Evolutionary conservation across 2,329 filamentous ascomycete genomes (phyloP), one percentile per base, ranked within the genome.

Genomic region (Penicillium thymicola): DNA sequence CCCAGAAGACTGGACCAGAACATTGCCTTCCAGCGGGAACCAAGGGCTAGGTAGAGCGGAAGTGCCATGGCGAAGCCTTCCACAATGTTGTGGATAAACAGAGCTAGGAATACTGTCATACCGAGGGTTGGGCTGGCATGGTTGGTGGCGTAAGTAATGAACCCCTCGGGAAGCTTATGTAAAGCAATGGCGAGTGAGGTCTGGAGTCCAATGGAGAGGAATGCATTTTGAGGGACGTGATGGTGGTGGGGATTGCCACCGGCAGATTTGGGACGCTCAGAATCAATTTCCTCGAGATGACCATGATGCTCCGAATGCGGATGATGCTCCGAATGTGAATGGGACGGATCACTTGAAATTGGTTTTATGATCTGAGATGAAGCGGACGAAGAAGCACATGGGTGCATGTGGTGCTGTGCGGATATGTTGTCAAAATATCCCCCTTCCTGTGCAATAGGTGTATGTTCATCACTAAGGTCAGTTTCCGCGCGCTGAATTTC

Each of bases 31-130:
- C 85, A 78, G 44, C 92, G 88, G 57, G 87, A 93, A 59, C 88
- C 84, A 32, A 97, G 84, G 1, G 94, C 94, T 67, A 99, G 89
- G 74, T 96, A 99, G 0, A 99, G 81, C 0, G 94, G 94, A 0
- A 99, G 78, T 0, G 92, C 91, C 82, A 99, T 89, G 59, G 92
- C 90, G 71, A 97, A 97, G 2, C 94, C 94, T 77, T 99, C 94
- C 28, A 91, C 92, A 68, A 99, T 96, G 76, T 97, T 99, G 81
- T 99, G 94, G 57, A 99, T 93, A 70, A 96, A 96, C 8, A 99
- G 83, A 0, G 94, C 93, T 73, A 97, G 84, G 76, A 99, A 99
- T 53, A 99, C 91, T 51, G 90, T 89, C 74, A 96, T 86, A 21
- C 94, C 94, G 0, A 99, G 84, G 0, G 83, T 81, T 0, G 94